Evolutionary conservation across 2,329 filamentous ascomycete genomes (phyloP), one percentile per base, ranked within the genome.

Genomic region (Penicillium sp.): DNA sequence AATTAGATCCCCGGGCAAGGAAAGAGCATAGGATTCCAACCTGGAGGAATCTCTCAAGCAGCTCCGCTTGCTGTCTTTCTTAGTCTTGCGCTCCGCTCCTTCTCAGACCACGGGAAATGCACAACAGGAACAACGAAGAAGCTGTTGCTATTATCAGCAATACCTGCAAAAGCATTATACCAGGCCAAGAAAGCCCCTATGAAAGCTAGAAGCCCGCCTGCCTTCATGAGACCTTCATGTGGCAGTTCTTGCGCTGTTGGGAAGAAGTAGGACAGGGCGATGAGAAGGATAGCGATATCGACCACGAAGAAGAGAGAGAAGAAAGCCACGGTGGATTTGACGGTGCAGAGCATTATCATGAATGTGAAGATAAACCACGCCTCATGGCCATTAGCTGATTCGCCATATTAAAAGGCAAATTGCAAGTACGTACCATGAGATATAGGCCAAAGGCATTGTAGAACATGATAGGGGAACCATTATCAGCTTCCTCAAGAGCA

Each of bases 281-380:
- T 84, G 73, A 90, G 83, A 60, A 93, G 80, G 78, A 92, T 91
- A 58, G 88, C 84, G 14, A 92, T 70, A 74, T 92, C 89, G 59
- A 93, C 87, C 51, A 83, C 85, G 75, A 92, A 84, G 82, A 93
- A 93, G 33, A 93, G 84, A 13, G 82, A 71, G 81, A 88, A 91
- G 82, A 93, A 92, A 65, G 89, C 88, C 68, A 92, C 80, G 43
- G 89, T 91, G 1, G 89, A 92, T 65, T 86, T 86, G 48, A 93
- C 80, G 0, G 90, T 93, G 80, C 87, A 88, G 42, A 92, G 67
- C 30, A 91, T 81, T 59, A 92, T 78, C 52, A 93, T 74, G 52
- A 86, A 87, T 38, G 90, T 93, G 80, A 93, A 93, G 77, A 93
- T 91, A 79, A 90, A 92, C 90, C 90, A 93, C 74, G 88, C 82